Percentiles rank a stretch among this genome's conserved stretches.
Evolutionary conservation across 1,284 basidiomycete species (phyloP).

Genomic region (Pulveroboletus sp.): DNA sequence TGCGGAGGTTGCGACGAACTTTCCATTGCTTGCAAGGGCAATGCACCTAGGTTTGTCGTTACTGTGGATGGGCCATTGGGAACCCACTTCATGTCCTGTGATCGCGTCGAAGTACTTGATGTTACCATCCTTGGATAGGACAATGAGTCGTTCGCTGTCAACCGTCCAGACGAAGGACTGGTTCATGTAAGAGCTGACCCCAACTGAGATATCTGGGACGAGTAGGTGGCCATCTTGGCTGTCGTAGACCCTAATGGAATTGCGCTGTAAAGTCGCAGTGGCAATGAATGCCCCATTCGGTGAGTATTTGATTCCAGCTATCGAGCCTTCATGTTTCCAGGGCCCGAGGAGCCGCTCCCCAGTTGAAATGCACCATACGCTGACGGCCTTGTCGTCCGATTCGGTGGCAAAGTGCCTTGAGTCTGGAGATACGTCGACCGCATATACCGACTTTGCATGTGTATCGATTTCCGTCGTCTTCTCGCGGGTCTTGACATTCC

Average conservation of each 20-base stretch:
- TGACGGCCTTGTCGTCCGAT: neutral
- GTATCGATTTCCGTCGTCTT: neutral
- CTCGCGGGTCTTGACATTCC: neutral
- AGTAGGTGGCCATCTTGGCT: neutral
- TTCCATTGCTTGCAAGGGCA: neutral
- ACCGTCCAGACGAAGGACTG: neutral
- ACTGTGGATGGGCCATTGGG: neutral
- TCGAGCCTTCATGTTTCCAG: neutral
- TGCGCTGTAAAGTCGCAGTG: neutral
- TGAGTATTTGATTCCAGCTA: neutral
- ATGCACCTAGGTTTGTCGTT: neutral
- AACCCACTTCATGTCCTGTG: neutral
- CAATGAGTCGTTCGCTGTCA: neutral
- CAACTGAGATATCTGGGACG: neutral
- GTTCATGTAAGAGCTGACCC: neutral
- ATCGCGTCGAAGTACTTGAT: neutral
- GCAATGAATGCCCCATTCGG: neutral
- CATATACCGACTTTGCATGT: neutral
- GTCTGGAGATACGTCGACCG: constrained; percentile 8
- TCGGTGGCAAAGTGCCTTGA: neutral
- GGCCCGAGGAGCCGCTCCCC: neutral
- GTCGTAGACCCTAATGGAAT: neutral
- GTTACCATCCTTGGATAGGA: neutral
- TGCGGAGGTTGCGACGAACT: neutral
- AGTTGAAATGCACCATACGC: neutral